A percentile compares a stretch with the other conserved stretches of the same genome.
These are phyloP conservation scores for Endoconidiophora laricicola DNA, from an alignment of 2,329 filamentous ascomycete genomes.

Conservation along the genomic window DNA sequence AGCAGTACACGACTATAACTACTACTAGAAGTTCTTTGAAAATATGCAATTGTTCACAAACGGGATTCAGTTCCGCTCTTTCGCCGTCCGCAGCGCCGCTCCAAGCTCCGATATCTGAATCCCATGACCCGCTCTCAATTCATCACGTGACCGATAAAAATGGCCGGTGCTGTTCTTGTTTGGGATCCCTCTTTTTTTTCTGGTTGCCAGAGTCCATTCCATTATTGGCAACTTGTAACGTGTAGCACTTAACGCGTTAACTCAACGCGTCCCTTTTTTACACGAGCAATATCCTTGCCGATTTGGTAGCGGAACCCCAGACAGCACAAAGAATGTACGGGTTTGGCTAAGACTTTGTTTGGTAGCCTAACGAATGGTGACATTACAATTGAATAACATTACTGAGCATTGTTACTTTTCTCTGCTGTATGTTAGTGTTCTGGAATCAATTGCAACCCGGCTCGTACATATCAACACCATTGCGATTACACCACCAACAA, in stretches of 20 bases:
- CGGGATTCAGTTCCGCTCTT: too few relatives aligned
- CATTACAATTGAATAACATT: too few relatives aligned
- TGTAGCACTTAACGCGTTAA: constrained; percentile 12
- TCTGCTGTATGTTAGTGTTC: too few relatives aligned
- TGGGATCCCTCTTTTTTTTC: background rate
- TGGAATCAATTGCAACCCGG: too few relatives aligned
- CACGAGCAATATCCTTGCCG: constrained; percentile 1
- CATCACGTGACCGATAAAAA: background rate
- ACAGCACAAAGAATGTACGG: constrained; percentile 4
- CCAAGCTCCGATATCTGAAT: background rate
- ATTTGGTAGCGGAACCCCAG: constrained; percentile 4
- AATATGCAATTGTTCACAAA: too few relatives aligned
- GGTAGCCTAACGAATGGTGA: background rate
- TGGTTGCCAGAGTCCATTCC: background rate
- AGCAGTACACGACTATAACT: background rate
- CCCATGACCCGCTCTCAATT: background rate
- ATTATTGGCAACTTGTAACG: constrained; percentile 1
- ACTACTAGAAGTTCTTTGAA: too few relatives aligned
- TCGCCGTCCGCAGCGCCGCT: background rate
- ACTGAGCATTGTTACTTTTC: too few relatives aligned
- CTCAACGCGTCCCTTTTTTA: constrained; percentile 13
- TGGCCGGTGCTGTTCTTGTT: background rate
- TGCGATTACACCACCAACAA: background rate
- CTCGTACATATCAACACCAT: background rate
- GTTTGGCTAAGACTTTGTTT: constrained; percentile 2